These are phyloP conservation scores for Dalbergia cultrata DNA, from an alignment of 306 rosid genomes.

Conservation along the genomic window DNA sequence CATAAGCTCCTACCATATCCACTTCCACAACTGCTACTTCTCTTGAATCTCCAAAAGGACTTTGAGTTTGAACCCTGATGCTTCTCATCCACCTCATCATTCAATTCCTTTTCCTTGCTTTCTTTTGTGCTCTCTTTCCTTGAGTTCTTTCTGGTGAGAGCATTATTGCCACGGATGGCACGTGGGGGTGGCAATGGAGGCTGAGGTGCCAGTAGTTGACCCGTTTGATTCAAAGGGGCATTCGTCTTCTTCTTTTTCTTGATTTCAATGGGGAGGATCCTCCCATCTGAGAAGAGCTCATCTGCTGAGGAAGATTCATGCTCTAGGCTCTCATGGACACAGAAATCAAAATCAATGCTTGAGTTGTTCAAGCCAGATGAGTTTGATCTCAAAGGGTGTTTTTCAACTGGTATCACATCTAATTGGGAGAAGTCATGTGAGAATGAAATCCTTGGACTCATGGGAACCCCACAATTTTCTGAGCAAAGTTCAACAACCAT, in stretches of 20 bases:
- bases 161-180: conserved; percentile 22
- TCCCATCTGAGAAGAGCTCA: conserved; percentile 86
- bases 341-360: conserved; percentile 80
- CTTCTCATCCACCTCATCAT: conserved; percentile 59
- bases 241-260: conserved; percentile 59
- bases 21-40: conserved; percentile 92
- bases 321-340: conserved; percentile 65
- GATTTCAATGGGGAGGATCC: conserved; percentile 72
- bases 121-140: conserved; percentile 57
- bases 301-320: conserved; percentile 88
- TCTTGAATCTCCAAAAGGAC: conserved; percentile 86
- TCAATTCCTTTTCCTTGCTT: conserved; percentile 31
- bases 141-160: conserved; percentile 19
- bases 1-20: conserved; percentile 84
- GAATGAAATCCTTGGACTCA: conserved; percentile 86
- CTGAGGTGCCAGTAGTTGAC: conserved; percentile 7
- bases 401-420: conserved; percentile 69
- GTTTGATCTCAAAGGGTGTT: conserved; percentile 70
- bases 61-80: conserved; percentile 61
- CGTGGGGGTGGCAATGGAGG: conserved; percentile 49
- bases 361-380: conserved; percentile 63
- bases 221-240: conserved; percentile 37
- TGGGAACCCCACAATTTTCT: conserved; percentile 56
- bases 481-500: conserved; percentile 76
- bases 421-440: conserved; percentile 78